Evolutionary conservation across 768 basidiomycete genomes (phyloP).

Genomic region (Boletus reticuloceps): DNA sequence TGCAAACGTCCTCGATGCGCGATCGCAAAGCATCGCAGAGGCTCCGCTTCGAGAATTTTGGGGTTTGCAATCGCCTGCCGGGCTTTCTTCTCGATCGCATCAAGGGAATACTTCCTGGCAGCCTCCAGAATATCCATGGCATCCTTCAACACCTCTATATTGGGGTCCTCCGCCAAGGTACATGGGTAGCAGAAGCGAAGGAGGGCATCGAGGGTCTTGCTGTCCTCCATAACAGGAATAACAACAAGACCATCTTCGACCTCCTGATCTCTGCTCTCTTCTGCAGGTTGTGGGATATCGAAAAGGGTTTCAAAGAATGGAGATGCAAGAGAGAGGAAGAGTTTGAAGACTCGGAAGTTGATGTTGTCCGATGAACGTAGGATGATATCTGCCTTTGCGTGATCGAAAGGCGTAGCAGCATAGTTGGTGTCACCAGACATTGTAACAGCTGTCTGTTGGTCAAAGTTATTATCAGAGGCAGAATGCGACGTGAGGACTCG

Average conservation of each 20-base stretch:
- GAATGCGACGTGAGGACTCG: background rate
- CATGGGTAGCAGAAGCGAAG: background rate
- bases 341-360: background rate
- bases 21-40: background rate
- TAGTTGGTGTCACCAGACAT: background rate
- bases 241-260: background rate
- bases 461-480: background rate
- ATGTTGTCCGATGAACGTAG: background rate
- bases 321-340: background rate
- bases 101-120: background rate
- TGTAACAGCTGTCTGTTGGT: background rate
- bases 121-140: background rate
- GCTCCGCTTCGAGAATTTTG: background rate
- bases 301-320: constrained; percentile 4
- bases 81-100: background rate
- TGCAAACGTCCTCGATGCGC: background rate
- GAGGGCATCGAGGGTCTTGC: background rate
- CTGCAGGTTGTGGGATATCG: constrained; percentile 24
- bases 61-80: background rate
- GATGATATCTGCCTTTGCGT: background rate
- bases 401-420: constrained; percentile 6
- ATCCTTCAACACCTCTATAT: background rate
- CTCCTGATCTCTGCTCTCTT: background rate
- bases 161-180: background rate
- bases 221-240: background rate